A percentile compares a stretch with the other conserved stretches of the same genome.
Conservation (phyloP, 495 filamentous ascomycete species). For the Annulohypoxylon maeteangense region DNA sequence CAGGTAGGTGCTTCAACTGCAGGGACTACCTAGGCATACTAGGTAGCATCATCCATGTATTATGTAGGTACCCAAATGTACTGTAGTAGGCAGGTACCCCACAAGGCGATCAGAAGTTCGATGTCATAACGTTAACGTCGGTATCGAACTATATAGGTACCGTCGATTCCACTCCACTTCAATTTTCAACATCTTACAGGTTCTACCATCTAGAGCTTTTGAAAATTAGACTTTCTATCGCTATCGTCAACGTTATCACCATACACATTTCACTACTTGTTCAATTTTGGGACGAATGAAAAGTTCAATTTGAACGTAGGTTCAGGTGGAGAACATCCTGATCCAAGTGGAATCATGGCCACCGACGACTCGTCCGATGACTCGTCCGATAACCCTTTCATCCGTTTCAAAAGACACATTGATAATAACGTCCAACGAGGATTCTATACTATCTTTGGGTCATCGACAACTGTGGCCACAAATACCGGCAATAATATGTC, state of each 20-base stretch:
- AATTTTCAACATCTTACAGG: too few species aligned
- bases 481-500: background rate
- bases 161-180: constrained; percentile 12
- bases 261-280: too few species aligned
- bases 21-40: background rate
- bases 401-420: constrained; percentile 58
- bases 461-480: background rate
- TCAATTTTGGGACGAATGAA: too few species aligned
- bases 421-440: constrained; percentile 51
- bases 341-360: constrained; percentile 27
- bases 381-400: constrained; percentile 57
- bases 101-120: constrained; percentile 2
- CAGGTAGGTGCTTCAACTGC: too few species aligned
- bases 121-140: background rate
- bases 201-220: constrained; percentile 36
- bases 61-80: too few species aligned
- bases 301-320: background rate
- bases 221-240: background rate
- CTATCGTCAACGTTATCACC: background rate
- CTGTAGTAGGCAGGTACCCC: too few species aligned
- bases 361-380: constrained; percentile 29
- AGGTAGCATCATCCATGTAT: too few species aligned
- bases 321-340: background rate
- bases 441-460: constrained; percentile 48
- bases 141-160: background rate